These are phyloP conservation scores for Russula sp. DNA, from an alignment of 768 basidiomycete species.

Conservation along the genomic window DNA sequence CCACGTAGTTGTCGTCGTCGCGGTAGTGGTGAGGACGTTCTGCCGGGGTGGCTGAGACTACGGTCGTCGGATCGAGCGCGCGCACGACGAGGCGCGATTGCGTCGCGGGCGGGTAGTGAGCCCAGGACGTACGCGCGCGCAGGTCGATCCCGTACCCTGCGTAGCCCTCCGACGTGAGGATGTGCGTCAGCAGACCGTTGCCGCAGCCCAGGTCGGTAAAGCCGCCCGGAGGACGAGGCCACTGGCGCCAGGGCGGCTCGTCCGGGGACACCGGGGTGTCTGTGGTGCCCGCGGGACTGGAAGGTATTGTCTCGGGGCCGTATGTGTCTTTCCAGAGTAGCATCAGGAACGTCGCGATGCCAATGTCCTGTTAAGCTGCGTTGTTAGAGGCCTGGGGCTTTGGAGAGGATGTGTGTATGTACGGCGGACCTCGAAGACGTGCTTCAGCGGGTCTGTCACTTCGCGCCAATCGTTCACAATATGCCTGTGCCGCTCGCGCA, in stretches of 20 bases:
- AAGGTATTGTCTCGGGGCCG: slow-evolving; percentile 11
- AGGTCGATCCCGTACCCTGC: slow-evolving; percentile 80
- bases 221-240: slow-evolving; percentile 78
- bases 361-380: slow-evolving; percentile 62
- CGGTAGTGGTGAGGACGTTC: not conserved
- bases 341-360: slow-evolving; percentile 90
- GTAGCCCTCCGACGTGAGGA: slow-evolving; percentile 81
- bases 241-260: slow-evolving; percentile 52
- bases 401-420: not conserved
- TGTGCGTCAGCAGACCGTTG: slow-evolving; percentile 88
- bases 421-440: slow-evolving; percentile 72
- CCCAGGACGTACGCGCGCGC: slow-evolving; percentile 81
- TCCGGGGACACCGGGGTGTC: slow-evolving; percentile 14
- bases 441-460: slow-evolving; percentile 80
- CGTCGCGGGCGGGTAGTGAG: slow-evolving; percentile 60
- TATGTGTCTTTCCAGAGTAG: slow-evolving; percentile 84
- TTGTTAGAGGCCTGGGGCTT: not conserved
- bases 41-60: not conserved
- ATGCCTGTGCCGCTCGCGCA: slow-evolving; percentile 81
- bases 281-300: not conserved
- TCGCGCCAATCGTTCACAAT: slow-evolving; percentile 73
- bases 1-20: not conserved
- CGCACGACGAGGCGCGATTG: slow-evolving; percentile 56
- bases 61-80: slow-evolving; percentile 58
- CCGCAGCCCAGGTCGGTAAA: slow-evolving; percentile 95